Evolutionary conservation across 129 eudicot genomes (phyloP).

Genomic region (Saussurea involucrata): DNA sequence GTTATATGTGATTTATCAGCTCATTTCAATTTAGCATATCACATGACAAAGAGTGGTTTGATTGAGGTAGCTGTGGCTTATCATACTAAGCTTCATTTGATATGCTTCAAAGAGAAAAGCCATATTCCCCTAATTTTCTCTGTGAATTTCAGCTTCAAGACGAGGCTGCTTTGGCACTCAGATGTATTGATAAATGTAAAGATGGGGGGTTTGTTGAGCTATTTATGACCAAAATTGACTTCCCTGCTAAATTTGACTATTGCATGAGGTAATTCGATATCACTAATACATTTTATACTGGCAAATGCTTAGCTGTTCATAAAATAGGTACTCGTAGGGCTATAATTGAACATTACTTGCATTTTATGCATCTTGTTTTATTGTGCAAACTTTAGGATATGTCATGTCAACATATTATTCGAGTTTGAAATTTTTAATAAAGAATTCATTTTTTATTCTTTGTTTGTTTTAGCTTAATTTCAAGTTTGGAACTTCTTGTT

Average conservation of each 20-base stretch:
- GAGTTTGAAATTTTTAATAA: neutral
- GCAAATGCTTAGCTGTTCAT: neutral
- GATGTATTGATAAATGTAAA: constrained; percentile 58
- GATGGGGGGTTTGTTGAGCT: constrained; percentile 84
- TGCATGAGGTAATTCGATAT: constrained; percentile 60
- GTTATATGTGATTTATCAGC: constrained; percentile 68
- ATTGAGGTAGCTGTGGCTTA: constrained; percentile 52
- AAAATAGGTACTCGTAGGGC: neutral
- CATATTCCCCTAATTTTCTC: neutral
- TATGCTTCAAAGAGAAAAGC: neutral
- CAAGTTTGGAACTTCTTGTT: neutral
- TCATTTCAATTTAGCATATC: constrained; percentile 67
- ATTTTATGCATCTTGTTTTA: neutral
- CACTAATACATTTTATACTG: neutral
- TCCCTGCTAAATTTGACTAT: constrained; percentile 81
- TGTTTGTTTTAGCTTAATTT: too few relatives aligned
- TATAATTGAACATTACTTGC: neutral
- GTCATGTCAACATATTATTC: neutral
- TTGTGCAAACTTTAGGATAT: neutral
- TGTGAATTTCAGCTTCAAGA: constrained; percentile 53
- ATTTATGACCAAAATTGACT: constrained; percentile 76
- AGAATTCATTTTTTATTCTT: neutral
- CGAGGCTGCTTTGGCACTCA: constrained; percentile 73
- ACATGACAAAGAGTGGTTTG: constrained; percentile 63
- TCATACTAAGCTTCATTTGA: neutral